Base-by-base conservation (phyloP, 345 rosid genomes). In the Adansonia digitata region DNA sequence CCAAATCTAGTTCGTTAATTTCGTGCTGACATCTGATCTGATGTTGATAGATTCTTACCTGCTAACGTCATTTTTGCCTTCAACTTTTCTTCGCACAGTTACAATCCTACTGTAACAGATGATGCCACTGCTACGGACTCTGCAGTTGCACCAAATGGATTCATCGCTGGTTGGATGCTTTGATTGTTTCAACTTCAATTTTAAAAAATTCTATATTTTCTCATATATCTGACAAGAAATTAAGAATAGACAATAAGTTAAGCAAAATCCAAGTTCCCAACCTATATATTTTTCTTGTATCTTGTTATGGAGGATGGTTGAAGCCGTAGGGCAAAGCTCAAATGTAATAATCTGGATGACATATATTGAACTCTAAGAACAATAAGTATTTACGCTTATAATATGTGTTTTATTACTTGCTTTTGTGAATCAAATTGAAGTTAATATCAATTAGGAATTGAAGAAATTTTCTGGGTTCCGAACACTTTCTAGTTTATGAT, bases 151-250 rank as follows among this genome's bases (percentile, higher is more conserved):
- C 84, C 82, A 52, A 81, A 63, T 66, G 86, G 84, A 40, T 78
- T 79, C 72, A 78, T 81, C 67, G 84, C 78, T 59, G 86, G 82
- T 11, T 84, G 86, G 86, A 84, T 81, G 84, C 80, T 84, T 75
- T 83, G 78, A 76, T 57, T 73, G 57, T 45, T 69, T 18, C 26
- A 27, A 27, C 57, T 48, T 31, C 4, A 17, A 31, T 18, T 3
- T 15, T 8, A 15, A 49, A 40, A 7, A 6, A 49, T 1, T 49
- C 29, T 13, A 31, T 49, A 18, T 69, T 20, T 49, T 69, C 59
- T 69, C 27, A 69, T 34, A 31, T 69, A 49, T 49, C 45, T 49
- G 17, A 15, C 18, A 27, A 31, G 18, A 40, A 40, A 40, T 27
- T 14, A 39, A 24, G 55, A 43, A 45, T 9, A 7, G 24, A 29